Base-by-base conservation (phyloP, 305 asterid genomes). In the Fraxinus greggii region DNA sequence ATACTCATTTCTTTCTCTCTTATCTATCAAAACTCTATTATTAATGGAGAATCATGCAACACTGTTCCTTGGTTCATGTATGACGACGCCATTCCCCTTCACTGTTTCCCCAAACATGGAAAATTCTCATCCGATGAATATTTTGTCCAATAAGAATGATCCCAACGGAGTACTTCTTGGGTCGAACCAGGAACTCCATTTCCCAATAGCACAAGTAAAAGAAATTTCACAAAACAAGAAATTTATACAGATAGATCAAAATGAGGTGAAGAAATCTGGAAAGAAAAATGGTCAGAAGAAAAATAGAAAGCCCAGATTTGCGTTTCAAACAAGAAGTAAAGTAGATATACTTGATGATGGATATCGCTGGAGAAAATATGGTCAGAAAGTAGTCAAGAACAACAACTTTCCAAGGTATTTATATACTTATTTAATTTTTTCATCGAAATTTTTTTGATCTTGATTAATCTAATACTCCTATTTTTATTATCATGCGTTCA, bases 301-400 rank as follows among this genome's bases (percentile, higher is more conserved):
- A 78, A 78, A 31, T 38, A 84, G 83, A 42, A 87, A 72, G 70
- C 89, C 87, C 7, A 87, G 80, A 72, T 83, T 81, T 76, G 89
- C 92, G 19, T 89, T 89, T 31, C 85, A 86, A 35, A 87, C 90
- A 7, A 84, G 90, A 76, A 89, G 90, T 88, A 88, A 79, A 74
- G 90, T 89, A 17, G 92, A 89, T 73, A 86, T 87, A 82, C 92
- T 89, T 40, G 90, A 89, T 38, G 92, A 88, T 76, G 91, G 91
- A 9, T 88, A 86, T 77, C 84, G 90, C 5, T 89, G 91, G 91
- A 84, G 91, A 78, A 89, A 89, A 82, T 87, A 89, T 23, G 92
- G 92, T 45, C 92, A 87, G 45, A 89, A 89, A 76, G 84, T 86
- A 4, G 92, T 89, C 48, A 89, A 89, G 83, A 86, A 84, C 87